A percentile compares a stretch with the other conserved stretches of the same genome.
Evolutionary conservation across 1,284 basidiomycete species (phyloP).

Genomic region (Moesziomyces aphidis): DNA sequence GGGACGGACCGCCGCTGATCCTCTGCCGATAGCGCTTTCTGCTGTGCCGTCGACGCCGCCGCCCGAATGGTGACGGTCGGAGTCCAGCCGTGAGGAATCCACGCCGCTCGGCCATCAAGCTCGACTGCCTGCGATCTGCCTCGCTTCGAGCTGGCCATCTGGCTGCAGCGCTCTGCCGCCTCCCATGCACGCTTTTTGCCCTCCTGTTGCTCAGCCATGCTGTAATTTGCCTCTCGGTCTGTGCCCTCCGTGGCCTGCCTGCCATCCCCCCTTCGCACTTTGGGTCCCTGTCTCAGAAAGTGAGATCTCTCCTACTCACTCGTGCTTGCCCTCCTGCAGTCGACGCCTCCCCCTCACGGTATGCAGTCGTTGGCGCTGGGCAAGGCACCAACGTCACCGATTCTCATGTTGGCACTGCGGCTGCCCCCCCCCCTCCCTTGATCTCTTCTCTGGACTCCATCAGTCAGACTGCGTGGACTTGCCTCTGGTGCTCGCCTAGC

Average conservation of each 20-base stretch:
- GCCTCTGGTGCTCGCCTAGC: neutral
- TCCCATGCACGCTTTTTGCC: neutral
- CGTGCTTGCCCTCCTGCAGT: neutral
- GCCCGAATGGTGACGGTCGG: neutral
- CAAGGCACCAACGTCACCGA: neutral
- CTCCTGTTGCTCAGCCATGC: too few species aligned
- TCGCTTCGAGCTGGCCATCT: neutral
- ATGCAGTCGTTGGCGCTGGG: neutral
- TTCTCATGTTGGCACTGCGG: neutral
- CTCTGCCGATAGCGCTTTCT: neutral
- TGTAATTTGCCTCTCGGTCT: neutral
- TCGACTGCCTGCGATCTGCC: neutral
- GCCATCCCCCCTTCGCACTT: neutral
- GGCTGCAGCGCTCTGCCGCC: neutral
- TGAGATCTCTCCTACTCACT: neutral
- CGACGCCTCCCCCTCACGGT: neutral
- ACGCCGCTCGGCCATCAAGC: neutral
- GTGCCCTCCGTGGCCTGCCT: neutral
- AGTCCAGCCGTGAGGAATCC: neutral
- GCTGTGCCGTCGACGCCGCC: neutral
- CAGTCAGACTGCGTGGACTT: neutral
- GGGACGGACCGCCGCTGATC: neutral
- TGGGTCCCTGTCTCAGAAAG: neutral
- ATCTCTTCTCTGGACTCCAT: neutral
- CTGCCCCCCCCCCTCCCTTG: neutral